Percentiles rank a stretch among this genome's conserved stretches.
Evolutionary conservation across 495 filamentous ascomycete genomes (phyloP).

Genomic region (Beverwykella pulmonaria): DNA sequence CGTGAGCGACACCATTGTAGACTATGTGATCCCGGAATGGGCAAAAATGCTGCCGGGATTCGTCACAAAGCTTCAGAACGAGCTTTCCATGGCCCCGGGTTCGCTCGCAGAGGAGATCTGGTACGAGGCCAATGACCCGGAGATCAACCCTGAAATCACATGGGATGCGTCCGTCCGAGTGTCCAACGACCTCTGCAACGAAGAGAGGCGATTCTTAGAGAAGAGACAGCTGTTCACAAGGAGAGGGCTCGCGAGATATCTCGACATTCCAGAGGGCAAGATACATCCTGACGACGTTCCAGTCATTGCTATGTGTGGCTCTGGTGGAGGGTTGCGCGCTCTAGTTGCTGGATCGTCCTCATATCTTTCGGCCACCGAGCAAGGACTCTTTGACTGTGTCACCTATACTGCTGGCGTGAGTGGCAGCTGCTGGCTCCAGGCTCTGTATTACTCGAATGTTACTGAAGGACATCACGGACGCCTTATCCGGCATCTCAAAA

Average conservation of each 20-base stretch:
- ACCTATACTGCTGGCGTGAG: constrained; percentile 95
- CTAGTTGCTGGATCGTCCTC: constrained; percentile 88
- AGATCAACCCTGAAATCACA: constrained; percentile 81
- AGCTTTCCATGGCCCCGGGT: constrained; percentile 82
- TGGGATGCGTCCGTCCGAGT: constrained; percentile 79
- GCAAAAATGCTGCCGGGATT: constrained; percentile 72
- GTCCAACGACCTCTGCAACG: constrained; percentile 77
- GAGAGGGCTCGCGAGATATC: constrained; percentile 76
- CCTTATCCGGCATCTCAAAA: constrained; percentile 82
- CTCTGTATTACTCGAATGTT: constrained; percentile 87
- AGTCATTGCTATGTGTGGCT: constrained; percentile 88
- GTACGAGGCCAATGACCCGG: constrained; percentile 82
- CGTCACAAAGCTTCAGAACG: constrained; percentile 79
- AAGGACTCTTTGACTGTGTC: constrained; percentile 86
- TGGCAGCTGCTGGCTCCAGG: constrained; percentile 93
- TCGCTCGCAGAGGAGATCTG: constrained; percentile 91
- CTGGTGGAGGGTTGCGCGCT: constrained; percentile 86
- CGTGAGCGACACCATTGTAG: constrained; percentile 66
- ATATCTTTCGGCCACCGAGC: constrained; percentile 75
- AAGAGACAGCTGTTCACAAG: constrained; percentile 66
- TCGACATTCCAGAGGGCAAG: constrained; percentile 73
- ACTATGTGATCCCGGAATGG: constrained; percentile 80
- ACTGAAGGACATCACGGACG: constrained; percentile 61
- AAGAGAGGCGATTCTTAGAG: constrained; percentile 72
- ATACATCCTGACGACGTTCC: constrained; percentile 93